Evolutionary conservation across 371 early-diverging fungal species (phyloP).

Genomic region (Vairimorpha ceranae): DNA sequence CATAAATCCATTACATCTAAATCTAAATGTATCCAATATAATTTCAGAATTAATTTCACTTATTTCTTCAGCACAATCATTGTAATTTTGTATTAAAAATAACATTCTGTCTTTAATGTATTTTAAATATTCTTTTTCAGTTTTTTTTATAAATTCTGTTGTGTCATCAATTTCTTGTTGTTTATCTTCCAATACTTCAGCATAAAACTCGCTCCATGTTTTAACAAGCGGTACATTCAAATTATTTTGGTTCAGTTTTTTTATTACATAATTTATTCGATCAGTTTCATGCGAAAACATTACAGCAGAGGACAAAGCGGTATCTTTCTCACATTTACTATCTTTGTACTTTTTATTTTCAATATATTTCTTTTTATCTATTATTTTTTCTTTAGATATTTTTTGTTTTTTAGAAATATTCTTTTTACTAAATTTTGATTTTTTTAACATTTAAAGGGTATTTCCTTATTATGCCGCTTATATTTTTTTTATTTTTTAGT

Average conservation of each 20-base stretch:
- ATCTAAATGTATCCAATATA: background rate
- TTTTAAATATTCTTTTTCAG: background rate
- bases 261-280: background rate
- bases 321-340: too few species aligned
- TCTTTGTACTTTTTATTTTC: too few species aligned
- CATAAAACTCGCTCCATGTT: background rate
- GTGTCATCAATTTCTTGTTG: too few species aligned
- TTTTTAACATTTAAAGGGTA: background rate
- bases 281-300: background rate
- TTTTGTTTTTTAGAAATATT: background rate
- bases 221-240: background rate
- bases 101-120: background rate
- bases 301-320: background rate
- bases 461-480: background rate
- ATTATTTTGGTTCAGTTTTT: background rate
- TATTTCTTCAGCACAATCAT: background rate
- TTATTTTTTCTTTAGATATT: background rate
- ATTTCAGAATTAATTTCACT: background rate
- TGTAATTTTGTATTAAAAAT: background rate
- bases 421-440: background rate
- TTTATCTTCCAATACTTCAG: background rate
- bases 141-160: too few species aligned
- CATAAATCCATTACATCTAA: background rate
- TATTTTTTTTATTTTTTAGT: background rate
- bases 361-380: background rate